A percentile compares a stretch with the other conserved stretches of the same genome.
These are phyloP conservation scores for Aspergillus heteromorphus DNA, from an alignment of 495 filamentous ascomycete species.

Conservation along the genomic window DNA sequence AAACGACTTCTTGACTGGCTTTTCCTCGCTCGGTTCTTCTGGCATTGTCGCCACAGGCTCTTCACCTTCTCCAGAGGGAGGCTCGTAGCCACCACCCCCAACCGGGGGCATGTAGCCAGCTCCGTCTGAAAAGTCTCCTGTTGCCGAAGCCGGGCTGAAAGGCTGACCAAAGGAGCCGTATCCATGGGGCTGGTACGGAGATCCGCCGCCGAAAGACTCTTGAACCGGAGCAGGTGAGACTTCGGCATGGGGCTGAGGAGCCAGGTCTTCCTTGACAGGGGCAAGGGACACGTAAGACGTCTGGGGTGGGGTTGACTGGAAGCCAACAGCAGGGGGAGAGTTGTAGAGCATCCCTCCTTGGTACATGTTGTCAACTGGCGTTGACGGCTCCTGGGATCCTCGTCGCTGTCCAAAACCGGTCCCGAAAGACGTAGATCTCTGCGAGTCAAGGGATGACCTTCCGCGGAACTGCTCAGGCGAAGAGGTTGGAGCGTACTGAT, in stretches of 20 bases:
- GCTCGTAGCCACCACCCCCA: conserved; percentile 27
- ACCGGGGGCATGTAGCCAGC: conserved; percentile 26
- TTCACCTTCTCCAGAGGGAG: conserved; percentile 29
- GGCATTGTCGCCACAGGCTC: conserved; percentile 25
- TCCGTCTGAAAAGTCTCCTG: conserved; percentile 3
- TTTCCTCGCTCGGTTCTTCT: conserved; percentile 40
- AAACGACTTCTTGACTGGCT: conserved; percentile 70
- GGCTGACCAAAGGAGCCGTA: conserved; percentile 17
- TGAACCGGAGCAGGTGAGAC: conserved; percentile 9
- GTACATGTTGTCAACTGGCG: conserved; percentile 33
- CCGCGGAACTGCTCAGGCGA: conserved; percentile 45
- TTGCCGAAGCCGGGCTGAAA: conserved; percentile 1
- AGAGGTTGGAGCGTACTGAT: conserved; percentile 41
- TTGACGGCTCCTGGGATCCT: conserved; percentile 36
- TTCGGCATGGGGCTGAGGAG: conserved; percentile 24
- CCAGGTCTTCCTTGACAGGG: conserved; percentile 39
- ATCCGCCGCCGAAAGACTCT: conserved; percentile 22
- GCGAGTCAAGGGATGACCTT: conserved; percentile 44
- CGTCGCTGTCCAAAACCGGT: conserved; percentile 30
- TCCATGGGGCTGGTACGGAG: conserved; percentile 19
- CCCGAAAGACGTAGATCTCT: conserved; percentile 33
- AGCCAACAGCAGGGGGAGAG: conserved; percentile 32
- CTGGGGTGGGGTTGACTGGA: conserved; percentile 47
- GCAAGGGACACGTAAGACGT: conserved; percentile 44
- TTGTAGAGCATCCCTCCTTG: conserved; percentile 26